These are phyloP conservation scores for Cruciata laevipes DNA, from an alignment of 257 asterid species.

Conservation along the genomic window DNA sequence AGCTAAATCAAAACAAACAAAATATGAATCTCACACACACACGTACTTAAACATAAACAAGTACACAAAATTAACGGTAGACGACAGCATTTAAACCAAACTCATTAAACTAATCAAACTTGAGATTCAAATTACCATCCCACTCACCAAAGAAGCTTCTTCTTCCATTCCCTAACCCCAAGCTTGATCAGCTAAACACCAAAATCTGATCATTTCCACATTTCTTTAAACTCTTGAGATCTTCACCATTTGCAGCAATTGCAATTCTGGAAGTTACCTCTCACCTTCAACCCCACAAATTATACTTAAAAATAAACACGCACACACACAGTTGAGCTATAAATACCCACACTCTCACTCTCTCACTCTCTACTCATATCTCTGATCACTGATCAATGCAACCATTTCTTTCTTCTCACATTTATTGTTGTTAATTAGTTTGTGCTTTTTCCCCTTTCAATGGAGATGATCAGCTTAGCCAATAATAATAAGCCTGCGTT, in stretches of 20 bases:
- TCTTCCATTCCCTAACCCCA: constrained; percentile 17
- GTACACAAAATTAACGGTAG: constrained; percentile 8
- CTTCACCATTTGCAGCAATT: constrained; percentile 34
- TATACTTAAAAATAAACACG: neutral
- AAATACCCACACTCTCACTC: neutral
- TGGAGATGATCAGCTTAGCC: constrained; percentile 19
- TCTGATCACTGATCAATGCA: constrained; percentile 8
- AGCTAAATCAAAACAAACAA: neutral
- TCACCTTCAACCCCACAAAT: constrained; percentile 32
- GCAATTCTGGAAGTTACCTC: constrained; percentile 40
- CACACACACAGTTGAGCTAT: neutral
- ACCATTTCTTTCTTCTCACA: constrained; percentile 4
- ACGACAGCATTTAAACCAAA: constrained; percentile 22
- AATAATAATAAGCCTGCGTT: constrained; percentile 13
- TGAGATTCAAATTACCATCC: constrained; percentile 58
- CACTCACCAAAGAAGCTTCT: constrained; percentile 44
- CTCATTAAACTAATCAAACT: constrained; percentile 40
- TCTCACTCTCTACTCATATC: constrained; percentile 4
- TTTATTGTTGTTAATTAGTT: constrained; percentile 6
- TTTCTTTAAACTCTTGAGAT: constrained; percentile 42
- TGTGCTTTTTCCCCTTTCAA: constrained; percentile 9
- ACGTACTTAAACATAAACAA: neutral
- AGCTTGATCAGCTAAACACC: neutral
- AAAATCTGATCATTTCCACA: neutral
- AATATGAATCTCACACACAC: constrained; percentile 23